Base-by-base conservation (phyloP, 345 rosid species). In the Microthlaspi erraticum region DNA sequence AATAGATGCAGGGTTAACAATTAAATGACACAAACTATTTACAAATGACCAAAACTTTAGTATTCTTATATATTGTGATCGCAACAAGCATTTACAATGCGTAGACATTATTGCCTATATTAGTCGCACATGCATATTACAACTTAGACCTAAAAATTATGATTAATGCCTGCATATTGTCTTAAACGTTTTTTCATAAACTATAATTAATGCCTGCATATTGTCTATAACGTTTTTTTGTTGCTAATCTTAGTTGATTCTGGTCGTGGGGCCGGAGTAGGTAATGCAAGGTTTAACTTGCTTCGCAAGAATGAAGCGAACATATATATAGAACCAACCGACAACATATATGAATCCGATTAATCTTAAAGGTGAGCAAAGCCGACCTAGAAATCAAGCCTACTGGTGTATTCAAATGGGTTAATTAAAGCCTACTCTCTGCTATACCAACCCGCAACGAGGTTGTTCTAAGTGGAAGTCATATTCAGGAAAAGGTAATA, bases 191-290 rank as follows among this genome's bases (percentile, higher is more conserved):
- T 46, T 45, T 17, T 18, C 29, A 46, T 5, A 8, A 9, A 5
- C 6, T 14, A 20, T 49, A 49, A 1, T 51, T 49, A 49, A 1
- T 51, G 56, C 10, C 56, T 8, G 34, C 1, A 12, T 12, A 19
- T 49, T 49, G 9, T 49, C 57, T 52, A 52, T n/a, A 26, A 52
- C 36, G 7, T 52, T 7, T 52, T 52, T 52, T 4, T 52, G 16
- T 52, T 29, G 17, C 57, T 52, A 52, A 51, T 52, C 36, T 52
- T 29, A 10, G 33, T 26, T 26, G 29, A 26, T 26, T 26, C 29
- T 26, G 29, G 29, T 26, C 3, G 29, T 26, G 29, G 29, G 29
- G 29, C 29, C 29, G 29, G 29, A 26, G 4, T 26, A 7, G 53
- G 20, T 19, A 31, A 13, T 48, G n/a, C 29, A 26, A 48, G 53